Evolutionary conservation across 208 protist genomes (phyloP).

Genomic region (Leptomonas pyrrhocoris): DNA sequence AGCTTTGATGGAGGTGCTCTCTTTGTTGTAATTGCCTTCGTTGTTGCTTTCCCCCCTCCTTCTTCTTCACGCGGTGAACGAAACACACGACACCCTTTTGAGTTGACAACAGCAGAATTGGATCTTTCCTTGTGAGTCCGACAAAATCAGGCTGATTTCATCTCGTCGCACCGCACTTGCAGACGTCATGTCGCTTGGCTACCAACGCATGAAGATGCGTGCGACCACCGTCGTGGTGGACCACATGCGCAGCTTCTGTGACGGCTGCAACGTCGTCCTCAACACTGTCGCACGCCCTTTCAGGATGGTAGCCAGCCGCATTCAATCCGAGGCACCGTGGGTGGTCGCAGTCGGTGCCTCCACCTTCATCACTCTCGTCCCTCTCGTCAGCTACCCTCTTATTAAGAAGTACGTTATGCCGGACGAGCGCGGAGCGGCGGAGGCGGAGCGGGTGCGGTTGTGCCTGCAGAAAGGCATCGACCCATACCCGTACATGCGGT

Average conservation of each 20-base stretch:
- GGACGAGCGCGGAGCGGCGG: slow-evolving; percentile 48
- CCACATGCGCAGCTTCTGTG: slow-evolving; percentile 62
- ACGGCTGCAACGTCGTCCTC: slow-evolving; percentile 66
- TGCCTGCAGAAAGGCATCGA: slow-evolving; percentile 92
- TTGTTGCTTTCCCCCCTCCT: no score
- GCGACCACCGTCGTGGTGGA: slow-evolving; percentile 61
- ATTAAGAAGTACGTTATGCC: slow-evolving; percentile 65
- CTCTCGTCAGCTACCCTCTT: slow-evolving; percentile 65
- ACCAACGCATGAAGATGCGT: slow-evolving; percentile 77
- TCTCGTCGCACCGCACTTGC: no score
- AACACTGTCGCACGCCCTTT: slow-evolving; percentile 47
- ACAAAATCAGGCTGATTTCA: no score
- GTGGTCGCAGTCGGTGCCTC: slow-evolving; percentile 55
- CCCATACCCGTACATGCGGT: slow-evolving; percentile 86
- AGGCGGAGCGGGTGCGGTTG: slow-evolving; percentile 86
- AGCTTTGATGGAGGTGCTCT: no score
- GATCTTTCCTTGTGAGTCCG: no score
- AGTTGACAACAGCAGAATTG: no score
- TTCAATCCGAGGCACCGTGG: slow-evolving; percentile 80
- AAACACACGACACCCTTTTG: no score
- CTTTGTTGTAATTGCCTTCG: no score
- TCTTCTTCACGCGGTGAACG: no score
- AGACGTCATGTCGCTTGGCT: slow-evolving; percentile 65
- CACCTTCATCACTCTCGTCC: slow-evolving; percentile 51
- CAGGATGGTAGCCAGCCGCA: slow-evolving; percentile 36